Evolutionary conservation across 1,139 yeast genomes (phyloP).

Genomic region (Kurtzmaniella quercitrusa): DNA sequence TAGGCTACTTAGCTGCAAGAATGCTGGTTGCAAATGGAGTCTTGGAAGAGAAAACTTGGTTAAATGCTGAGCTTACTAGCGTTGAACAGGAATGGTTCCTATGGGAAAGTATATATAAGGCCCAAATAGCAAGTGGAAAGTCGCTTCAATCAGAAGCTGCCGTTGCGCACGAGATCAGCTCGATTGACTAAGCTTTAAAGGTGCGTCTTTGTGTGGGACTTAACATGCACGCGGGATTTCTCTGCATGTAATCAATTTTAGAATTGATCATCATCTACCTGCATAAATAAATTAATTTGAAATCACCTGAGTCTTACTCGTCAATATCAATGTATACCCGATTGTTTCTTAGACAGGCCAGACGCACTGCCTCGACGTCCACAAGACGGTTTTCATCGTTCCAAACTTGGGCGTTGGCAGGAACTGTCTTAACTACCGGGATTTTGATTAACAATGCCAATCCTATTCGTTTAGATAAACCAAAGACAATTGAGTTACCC

Average conservation of each 20-base stretch:
- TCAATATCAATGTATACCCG: background rate
- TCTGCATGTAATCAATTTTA: background rate
- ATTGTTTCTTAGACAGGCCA: background rate
- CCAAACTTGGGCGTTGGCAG: background rate
- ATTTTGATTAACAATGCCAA: background rate
- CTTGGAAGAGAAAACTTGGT: constrained; percentile 18
- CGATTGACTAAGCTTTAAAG: constrained; percentile 6
- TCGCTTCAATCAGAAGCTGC: constrained; percentile 34
- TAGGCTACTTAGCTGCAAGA: constrained; percentile 44
- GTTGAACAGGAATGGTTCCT: constrained; percentile 30
- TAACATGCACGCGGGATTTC: background rate
- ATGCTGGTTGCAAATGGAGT: constrained; percentile 19
- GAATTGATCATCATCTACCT: background rate
- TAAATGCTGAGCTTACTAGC: constrained; percentile 17
- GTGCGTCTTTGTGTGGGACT: background rate
- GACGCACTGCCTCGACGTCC: background rate
- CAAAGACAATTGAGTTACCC: background rate
- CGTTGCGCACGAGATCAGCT: constrained; percentile 17
- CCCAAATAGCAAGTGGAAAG: constrained; percentile 55
- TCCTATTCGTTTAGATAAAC: background rate
- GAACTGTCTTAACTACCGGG: background rate
- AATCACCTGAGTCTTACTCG: no score
- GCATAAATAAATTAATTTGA: background rate
- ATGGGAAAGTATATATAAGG: constrained; percentile 36
- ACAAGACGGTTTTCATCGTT: background rate